phyloP scores from a whole-genome alignment of 1,284 basidiomycete genomes.

The Austroboletus rostrupii region DNA sequence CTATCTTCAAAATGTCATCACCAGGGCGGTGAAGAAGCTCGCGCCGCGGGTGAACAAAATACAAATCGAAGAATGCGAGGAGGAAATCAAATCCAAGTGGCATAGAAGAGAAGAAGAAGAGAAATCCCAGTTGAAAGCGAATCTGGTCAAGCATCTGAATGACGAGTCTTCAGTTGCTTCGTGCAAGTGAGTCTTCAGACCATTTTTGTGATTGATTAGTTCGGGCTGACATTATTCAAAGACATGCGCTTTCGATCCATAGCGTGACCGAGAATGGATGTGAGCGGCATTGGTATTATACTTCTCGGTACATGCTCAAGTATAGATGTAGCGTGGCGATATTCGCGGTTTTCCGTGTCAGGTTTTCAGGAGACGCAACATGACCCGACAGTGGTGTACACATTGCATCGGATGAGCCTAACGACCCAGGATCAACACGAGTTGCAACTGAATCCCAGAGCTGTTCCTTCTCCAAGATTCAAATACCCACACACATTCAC shows the following conservation, averaged over 20 bases:
- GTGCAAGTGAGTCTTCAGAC: slow-evolving; percentile 5
- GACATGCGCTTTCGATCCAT: slow-evolving; percentile 18
- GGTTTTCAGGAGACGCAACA: slow-evolving; percentile 15
- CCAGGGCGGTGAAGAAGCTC: not conserved
- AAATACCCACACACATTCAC: slow-evolving; percentile 29
- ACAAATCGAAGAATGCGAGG: not conserved
- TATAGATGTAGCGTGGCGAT: not conserved
- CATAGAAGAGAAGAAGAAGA: slow-evolving; percentile 14
- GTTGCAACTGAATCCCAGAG: slow-evolving; percentile 35
- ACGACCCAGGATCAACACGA: slow-evolving; percentile 40
- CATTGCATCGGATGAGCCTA: slow-evolving; percentile 37
- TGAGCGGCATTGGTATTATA: not conserved
- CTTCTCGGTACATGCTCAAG: not conserved
- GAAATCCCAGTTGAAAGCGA: slow-evolving; percentile 9
- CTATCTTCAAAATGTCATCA: not conserved
- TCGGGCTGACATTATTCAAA: slow-evolving; percentile 3
- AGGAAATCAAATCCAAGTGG: not conserved
- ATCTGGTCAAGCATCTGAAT: slow-evolving; percentile 29
- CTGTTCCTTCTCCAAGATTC: slow-evolving; percentile 36
- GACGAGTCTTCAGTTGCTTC: slow-evolving; percentile 1
- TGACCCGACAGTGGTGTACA: slow-evolving; percentile 31
- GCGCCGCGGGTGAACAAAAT: not conserved
- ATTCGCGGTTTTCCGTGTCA: no score
- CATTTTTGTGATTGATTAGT: not conserved
- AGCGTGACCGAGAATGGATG: not conserved